Evolutionary conservation across 305 asterid species (phyloP), one percentile per base, ranked within the genome.

Genomic region (Fraxinus baroniana): DNA sequence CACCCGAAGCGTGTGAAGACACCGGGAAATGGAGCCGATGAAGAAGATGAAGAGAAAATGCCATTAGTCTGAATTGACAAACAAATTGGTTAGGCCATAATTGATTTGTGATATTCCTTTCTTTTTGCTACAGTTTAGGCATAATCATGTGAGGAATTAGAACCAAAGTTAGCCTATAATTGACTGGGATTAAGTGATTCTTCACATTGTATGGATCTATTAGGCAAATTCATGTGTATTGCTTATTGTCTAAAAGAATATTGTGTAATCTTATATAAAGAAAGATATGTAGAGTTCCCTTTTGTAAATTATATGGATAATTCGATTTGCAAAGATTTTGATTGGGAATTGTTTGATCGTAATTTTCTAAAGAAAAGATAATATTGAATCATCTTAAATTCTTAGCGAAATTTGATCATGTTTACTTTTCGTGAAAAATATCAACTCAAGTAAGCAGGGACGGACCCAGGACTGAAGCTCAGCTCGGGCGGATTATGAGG

Each of bases 1-100:
- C 62, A n/a, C 55, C 70, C 7, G 30, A 82, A 77, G 66, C 85
- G 74, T 26, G 70, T 20, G 6, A 83, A 79, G 81, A 70, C 80
- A 78, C 30, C 86, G 20, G 79, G 70, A 55, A 82, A 35, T 44
- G 66, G 55, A 60, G 86, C 74, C 62, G 82, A 49, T 37, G 72
- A 81, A 78, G 78, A 57, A 74, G 83, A 80, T 4, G 90, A 85
- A 73, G 91, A 82, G 73, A 79, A 74, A 22, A 88, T 85, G 78
- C 86, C 88, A 30, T 72, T 88, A 73, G 87, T 86, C 17, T 89
- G 81, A 87, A 64, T 13, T 30, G 39, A 68, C 7, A 68, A 26
- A 28, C 46, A 76, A 76, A 3, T 28, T 3, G 17, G 20, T 37
- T 76, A 35, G 70, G 39, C 79, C 36, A 32, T 62, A 9, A 20